Evolutionary conservation across 495 filamentous ascomycete species (phyloP).

Genomic region (Penicillium pancosmium): DNA sequence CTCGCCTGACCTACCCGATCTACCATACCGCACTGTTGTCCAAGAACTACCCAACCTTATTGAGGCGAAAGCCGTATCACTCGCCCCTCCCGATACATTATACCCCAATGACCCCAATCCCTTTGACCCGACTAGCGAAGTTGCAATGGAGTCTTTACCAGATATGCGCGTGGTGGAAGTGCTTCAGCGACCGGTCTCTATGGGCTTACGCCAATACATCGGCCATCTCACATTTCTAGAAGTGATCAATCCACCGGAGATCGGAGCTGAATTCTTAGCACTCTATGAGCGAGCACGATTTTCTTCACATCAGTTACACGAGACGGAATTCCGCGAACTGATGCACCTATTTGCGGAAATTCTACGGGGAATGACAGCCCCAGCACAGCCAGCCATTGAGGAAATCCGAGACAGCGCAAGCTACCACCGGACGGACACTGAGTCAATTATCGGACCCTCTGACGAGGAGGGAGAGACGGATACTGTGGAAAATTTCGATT

Average conservation of each 20-base stretch:
- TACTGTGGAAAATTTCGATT: constrained; percentile 33
- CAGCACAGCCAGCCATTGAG: constrained; percentile 54
- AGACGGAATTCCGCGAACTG: constrained; percentile 72
- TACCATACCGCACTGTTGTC: constrained; percentile 82
- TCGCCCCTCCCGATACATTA: constrained; percentile 67
- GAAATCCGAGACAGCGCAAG: constrained; percentile 38
- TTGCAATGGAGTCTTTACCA: constrained; percentile 37
- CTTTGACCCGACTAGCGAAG: constrained; percentile 33
- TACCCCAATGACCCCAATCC: constrained; percentile 23
- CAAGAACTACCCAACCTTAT: constrained; percentile 87
- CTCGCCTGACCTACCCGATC: constrained; percentile 70
- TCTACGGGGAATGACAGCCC: constrained; percentile 70
- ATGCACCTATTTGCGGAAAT: constrained; percentile 90
- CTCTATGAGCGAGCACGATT: constrained; percentile 86
- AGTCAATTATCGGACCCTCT: constrained; percentile 46
- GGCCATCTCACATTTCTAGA: constrained; percentile 66
- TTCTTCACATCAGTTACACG: constrained; percentile 59
- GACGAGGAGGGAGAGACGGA: constrained; percentile 53
- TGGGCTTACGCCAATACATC: constrained; percentile 84
- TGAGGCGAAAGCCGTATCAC: constrained; percentile 86
- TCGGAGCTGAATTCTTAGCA: constrained; percentile 65
- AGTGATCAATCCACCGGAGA: constrained; percentile 60
- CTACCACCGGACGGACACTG: constrained; percentile 32
- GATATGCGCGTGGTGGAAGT: constrained; percentile 67
- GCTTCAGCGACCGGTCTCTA: constrained; percentile 68